Evolutionary conservation across 805 yeast species (phyloP), one percentile per base, ranked within the genome.

Genomic region (Yarrowia sp.): DNA sequence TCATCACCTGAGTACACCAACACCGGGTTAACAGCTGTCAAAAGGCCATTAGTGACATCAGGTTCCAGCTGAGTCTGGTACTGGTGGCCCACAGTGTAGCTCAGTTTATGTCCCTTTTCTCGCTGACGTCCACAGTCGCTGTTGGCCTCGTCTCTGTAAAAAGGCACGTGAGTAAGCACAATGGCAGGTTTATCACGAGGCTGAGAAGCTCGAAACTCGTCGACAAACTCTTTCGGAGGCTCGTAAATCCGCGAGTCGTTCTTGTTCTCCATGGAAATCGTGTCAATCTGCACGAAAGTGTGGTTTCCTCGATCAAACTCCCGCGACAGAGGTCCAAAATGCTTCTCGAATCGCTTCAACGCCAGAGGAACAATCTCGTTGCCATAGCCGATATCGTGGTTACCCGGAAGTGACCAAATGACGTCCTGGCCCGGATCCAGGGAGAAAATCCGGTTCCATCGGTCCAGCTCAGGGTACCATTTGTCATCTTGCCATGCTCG

Each of bases 341-440:
- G 83, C 0, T 87, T 79, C 46, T 83, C 78, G 77, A 93, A 95
- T 71, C 98, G 79, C 42, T 84, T 77, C 53, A 84, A 77, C 30
- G 88, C 86, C 0, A 81, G 77, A 33, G 82, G 81, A 17, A 86
- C 81, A 15, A 95, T 86, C 0, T 87, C 86, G 69, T 87, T 85
- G 36, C 95, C 97, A 78, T 89, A 94, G 0, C 99, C 99, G 71
- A 96, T 91, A 75, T 95, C 99, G 76, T 95, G 99, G 75, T 95
- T 95, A 1, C 99, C 99, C 0, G 97, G 97, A 39, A 84, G 72
- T n/a, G 82, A 79, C 80, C 79, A 76, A 19, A 81, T 71, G 2
- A 82, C 80, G 50, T 76, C 75, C 63, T 84, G 79, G 66, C 81
- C 78, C n/a, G 82, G 79, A 68, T 81, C 81, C 69, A 80, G 79